Evolutionary conservation across 768 basidiomycete genomes (phyloP), one percentile per base, ranked within the genome.

Genomic region (Pleurotus pulmonarius): DNA sequence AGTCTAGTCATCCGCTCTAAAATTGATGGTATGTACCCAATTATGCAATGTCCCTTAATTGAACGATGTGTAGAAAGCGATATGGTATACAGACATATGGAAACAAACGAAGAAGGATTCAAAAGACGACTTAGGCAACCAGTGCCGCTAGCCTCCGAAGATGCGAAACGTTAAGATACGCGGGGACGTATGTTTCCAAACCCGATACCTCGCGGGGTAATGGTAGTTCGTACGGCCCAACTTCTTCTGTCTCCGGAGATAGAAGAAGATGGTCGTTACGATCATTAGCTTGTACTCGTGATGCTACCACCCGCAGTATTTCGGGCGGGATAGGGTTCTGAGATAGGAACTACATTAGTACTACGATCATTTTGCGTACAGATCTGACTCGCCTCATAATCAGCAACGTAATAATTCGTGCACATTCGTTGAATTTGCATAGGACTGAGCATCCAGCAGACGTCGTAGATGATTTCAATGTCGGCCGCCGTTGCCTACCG

Each of bases 381-480:
- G 39, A 45, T 37, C 2, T 53, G 24, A 61, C 78, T 41, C 63
- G 93, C 94, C 84, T 99, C 97, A 70, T 98, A 99, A 74, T 98
- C 97, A 46, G 96, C 97, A 59, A 96, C 95, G 67, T 97, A 98
- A 75, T 98, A 98, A 70, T 96, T 96, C 57, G 92, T 93, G 71
- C 97, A 98, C 86, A 99, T 94, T 69, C 97, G 89, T 75, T 98
- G 97, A 61, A 99, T 98, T 71, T 99, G 97, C 73, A 95, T 95
- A 1, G 97, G 97, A 60, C 94, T 98, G 45, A 99, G 79, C 90
- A 98, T 98, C 96, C 97, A 98, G 78, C 96, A 98, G 59, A 99
- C 96, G 67, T 95, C 93, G 69, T 97, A 98, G 64, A 99, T 96
- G 65, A 98, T 98, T 73, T 98, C 95, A 59, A 99, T 97, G 68